Evolutionary conservation across 768 basidiomycete genomes (phyloP).

Genomic region (Phylloporus rhodoxanthus): DNA sequence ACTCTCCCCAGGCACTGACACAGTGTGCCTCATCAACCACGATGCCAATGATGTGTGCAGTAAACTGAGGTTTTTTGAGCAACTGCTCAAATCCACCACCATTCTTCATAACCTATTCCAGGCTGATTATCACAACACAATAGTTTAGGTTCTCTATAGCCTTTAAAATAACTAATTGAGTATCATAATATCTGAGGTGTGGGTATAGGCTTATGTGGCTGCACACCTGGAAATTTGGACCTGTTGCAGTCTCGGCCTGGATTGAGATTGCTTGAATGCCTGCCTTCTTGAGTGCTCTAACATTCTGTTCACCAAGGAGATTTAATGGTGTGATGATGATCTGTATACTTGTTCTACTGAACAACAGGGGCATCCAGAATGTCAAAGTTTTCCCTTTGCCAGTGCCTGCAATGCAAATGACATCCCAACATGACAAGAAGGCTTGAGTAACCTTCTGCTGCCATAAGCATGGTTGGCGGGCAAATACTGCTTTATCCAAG

Average conservation of each 20-base stretch:
- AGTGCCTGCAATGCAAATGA: background rate
- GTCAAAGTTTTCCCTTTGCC: background rate
- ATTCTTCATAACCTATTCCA: constrained; percentile 10
- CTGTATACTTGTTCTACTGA: background rate
- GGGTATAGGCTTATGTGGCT: too few species aligned
- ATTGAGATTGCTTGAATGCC: background rate
- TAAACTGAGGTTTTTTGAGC: background rate
- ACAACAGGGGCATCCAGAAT: background rate
- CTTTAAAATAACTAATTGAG: background rate
- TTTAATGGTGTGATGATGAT: background rate
- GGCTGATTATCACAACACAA: constrained; percentile 4
- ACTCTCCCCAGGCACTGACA: constrained; percentile 24
- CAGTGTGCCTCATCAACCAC: constrained; percentile 24
- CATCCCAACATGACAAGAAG: background rate
- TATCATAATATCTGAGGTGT: too few species aligned
- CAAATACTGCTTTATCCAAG: background rate
- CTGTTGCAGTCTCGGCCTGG: background rate
- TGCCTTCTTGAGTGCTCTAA: background rate
- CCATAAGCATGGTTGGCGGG: background rate
- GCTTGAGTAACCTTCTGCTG: background rate
- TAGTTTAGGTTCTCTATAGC: constrained; percentile 1
- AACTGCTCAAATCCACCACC: constrained; percentile 11
- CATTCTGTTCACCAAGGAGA: background rate
- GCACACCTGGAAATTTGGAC: background rate
- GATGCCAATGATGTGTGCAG: background rate